phyloP scores from a whole-genome alignment of 192 early-diverging fungal genomes.

The Chytriomyces sp. region DNA sequence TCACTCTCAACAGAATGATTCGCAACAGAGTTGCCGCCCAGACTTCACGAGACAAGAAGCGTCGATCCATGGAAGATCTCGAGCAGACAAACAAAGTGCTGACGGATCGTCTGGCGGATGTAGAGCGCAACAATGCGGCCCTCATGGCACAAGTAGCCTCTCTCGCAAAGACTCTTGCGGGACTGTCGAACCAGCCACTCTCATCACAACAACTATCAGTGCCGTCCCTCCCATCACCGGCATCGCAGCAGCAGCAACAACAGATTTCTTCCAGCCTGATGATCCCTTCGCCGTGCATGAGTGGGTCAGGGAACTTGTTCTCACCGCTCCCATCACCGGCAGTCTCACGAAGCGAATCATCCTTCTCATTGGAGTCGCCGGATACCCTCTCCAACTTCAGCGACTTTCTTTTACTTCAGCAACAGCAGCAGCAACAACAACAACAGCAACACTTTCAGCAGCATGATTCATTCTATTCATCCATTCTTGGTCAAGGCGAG shows the following conservation, averaged over 20 bases:
- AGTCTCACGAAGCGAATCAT: neutral
- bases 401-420: neutral
- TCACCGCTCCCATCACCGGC: slow-evolving; percentile 9
- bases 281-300: neutral
- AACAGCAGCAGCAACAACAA: neutral
- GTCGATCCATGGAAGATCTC: slow-evolving; percentile 56
- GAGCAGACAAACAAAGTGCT: slow-evolving; percentile 38
- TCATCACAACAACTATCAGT: neutral
- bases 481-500: slow-evolving; percentile 38
- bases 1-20: slow-evolving; percentile 51
- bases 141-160: neutral
- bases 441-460: slow-evolving; percentile 1
- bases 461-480: slow-evolving; percentile 1
- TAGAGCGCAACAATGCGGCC: slow-evolving; percentile 1
- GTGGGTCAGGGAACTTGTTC: neutral
- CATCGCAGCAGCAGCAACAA: neutral
- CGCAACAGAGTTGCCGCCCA: slow-evolving; percentile 78
- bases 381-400: neutral
- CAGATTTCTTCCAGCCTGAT: neutral
- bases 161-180: neutral
- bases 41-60: slow-evolving; percentile 74
- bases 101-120: slow-evolving; percentile 18
- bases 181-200: neutral
- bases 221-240: neutral
- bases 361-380: neutral